These are phyloP conservation scores for Cytospora piceicola DNA, from an alignment of 2,329 filamentous ascomycete species.

Conservation along the genomic window DNA sequence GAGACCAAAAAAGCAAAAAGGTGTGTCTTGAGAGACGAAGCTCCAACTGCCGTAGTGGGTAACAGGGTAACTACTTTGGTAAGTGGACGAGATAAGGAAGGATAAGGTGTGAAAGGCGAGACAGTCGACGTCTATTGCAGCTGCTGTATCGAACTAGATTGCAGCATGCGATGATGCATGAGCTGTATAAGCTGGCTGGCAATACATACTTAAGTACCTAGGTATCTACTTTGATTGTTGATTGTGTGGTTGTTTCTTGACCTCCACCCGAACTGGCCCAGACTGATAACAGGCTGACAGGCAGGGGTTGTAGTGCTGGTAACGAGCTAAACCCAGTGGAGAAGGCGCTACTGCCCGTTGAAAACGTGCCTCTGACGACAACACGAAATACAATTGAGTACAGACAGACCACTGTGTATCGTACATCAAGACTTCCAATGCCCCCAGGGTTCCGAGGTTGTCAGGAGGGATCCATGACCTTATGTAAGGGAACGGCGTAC, in stretches of 20 bases:
- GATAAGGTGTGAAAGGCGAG: neutral
- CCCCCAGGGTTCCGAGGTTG: too few relatives aligned
- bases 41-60: neutral
- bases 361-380: too few relatives aligned
- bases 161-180: slow-evolving; percentile 2
- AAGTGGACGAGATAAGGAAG: too few relatives aligned
- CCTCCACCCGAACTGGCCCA: neutral
- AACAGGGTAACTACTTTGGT: neutral
- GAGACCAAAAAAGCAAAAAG: too few relatives aligned
- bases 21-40: neutral
- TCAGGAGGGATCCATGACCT: too few relatives aligned
- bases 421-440: too few relatives aligned
- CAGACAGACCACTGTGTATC: too few relatives aligned
- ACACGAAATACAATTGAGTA: too few relatives aligned
- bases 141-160: neutral
- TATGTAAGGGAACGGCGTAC: too few relatives aligned
- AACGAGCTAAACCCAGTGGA: neutral
- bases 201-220: too few relatives aligned
- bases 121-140: neutral
- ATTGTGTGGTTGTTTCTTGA: too few relatives aligned
- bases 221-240: too few relatives aligned
- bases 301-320: neutral
- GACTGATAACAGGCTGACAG: neutral
- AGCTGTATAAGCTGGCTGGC: neutral
- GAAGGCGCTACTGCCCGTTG: neutral